phyloP scores from a whole-genome alignment of 176 grass and related monocot genomes.

The Tuctoria greenei region DNA sequence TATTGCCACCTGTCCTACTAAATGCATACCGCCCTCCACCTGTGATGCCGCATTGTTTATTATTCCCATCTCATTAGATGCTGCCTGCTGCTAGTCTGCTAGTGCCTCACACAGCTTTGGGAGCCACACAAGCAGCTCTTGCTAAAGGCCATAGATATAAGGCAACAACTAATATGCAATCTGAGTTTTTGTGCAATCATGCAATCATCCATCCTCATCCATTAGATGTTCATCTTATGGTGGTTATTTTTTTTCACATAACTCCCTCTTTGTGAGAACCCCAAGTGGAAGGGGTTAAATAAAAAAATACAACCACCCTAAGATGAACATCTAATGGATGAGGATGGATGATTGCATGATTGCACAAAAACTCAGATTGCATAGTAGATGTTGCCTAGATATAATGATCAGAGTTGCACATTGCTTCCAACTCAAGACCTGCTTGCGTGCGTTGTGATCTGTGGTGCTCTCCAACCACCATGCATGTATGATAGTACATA shows the following conservation, averaged over 20 bases:
- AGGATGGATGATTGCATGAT: too few species aligned
- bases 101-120: conserved; percentile 47
- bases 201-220: too few species aligned
- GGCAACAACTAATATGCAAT: too few species aligned
- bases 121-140: conserved; percentile 20
- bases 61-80: conserved; percentile 11
- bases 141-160: conserved; percentile 23
- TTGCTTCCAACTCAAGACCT: conserved; percentile 54
- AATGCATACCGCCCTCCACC: conserved; percentile 64
- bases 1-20: conserved; percentile 48
- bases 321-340: too few species aligned
- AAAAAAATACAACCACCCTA: too few species aligned
- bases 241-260: too few species aligned
- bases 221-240: too few species aligned
- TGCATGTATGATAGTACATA: background rate
- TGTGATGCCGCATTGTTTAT: conserved; percentile 50
- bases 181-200: too few species aligned
- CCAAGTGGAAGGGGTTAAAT: too few species aligned
- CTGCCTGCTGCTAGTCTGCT: conserved; percentile 4
- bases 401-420: conserved; percentile 28
- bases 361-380: too few species aligned
- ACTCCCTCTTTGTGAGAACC: too few species aligned
- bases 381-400: too few species aligned
- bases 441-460: conserved; percentile 48
- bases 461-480: conserved; percentile 50